Evolutionary conservation across 1,139 yeast species (phyloP).

Genomic region (Pichia sp.): DNA sequence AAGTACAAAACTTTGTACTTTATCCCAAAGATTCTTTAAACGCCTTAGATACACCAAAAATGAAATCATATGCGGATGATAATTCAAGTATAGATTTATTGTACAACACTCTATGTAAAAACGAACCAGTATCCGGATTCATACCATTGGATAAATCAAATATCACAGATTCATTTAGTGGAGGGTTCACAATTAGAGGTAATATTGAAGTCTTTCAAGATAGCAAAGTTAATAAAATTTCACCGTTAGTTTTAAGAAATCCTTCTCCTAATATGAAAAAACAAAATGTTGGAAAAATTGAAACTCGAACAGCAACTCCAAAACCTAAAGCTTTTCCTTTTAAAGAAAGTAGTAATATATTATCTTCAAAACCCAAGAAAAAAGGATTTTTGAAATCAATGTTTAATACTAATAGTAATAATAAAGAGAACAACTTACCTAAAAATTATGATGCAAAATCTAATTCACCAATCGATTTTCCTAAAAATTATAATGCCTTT

Average conservation of each 20-base stretch:
- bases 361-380: constrained; percentile 4
- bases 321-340: not conserved
- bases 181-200: constrained; percentile 49
- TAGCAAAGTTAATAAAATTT: constrained; percentile 39
- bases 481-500: no score
- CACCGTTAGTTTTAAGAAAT: constrained; percentile 51
- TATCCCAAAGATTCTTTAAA: constrained; percentile 31
- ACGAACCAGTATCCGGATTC: constrained; percentile 30
- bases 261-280: constrained; percentile 51
- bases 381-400: constrained; percentile 13
- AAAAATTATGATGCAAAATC: not conserved
- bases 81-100: constrained; percentile 22
- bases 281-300: constrained; percentile 32
- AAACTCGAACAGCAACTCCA: not conserved
- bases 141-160: constrained; percentile 19
- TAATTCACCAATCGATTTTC: not conserved
- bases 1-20: constrained; percentile 21
- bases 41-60: constrained; percentile 16
- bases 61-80: not conserved
- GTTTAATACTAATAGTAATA: constrained; percentile 8
- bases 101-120: constrained; percentile 21
- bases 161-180: constrained; percentile 14
- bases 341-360: not conserved
- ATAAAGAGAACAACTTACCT: constrained; percentile 1
- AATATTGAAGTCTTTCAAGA: constrained; percentile 40